Conservation (phyloP, 2,329 filamentous ascomycete species). For the Claviceps quebecensis region DNA sequence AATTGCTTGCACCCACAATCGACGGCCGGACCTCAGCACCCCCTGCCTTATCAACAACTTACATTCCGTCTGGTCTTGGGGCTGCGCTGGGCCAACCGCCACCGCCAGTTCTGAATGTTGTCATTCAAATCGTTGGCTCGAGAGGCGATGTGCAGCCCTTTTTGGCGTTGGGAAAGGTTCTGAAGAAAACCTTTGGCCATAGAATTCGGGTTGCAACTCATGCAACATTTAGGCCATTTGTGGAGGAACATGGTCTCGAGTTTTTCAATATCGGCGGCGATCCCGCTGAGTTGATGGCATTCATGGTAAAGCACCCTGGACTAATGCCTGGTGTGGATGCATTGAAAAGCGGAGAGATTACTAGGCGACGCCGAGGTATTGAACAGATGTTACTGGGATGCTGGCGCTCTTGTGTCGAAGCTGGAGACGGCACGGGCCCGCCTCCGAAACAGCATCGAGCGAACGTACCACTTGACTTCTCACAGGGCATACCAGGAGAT, state of each 20-base stretch:
- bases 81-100: too few species aligned
- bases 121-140: constrained; percentile 63
- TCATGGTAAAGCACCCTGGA: constrained; percentile 83
- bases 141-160: constrained; percentile 60
- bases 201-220: constrained; percentile 64
- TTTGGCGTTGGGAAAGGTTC: constrained; percentile 50
- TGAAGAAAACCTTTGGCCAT: constrained; percentile 53
- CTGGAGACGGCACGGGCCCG: constrained; percentile 49
- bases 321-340: constrained; percentile 70
- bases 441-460: constrained; percentile 30
- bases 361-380: constrained; percentile 59
- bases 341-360: constrained; percentile 62
- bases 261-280: constrained; percentile 69
- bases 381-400: constrained; percentile 70
- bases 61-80: too few species aligned
- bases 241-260: constrained; percentile 56
- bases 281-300: constrained; percentile 65
- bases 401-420: constrained; percentile 75
- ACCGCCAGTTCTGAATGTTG: constrained; percentile 45
- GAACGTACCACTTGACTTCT: constrained; percentile 31
- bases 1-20: too few species aligned
- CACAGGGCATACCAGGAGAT: constrained; percentile 24
- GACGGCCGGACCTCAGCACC: too few species aligned
- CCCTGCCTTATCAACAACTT: too few species aligned
- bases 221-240: constrained; percentile 50